A percentile compares a stretch with the other conserved stretches of the same genome.
These are phyloP conservation scores for Alopecurus myosuroides DNA, from an alignment of 176 grass and related monocot genomes.

Conservation along the genomic window DNA sequence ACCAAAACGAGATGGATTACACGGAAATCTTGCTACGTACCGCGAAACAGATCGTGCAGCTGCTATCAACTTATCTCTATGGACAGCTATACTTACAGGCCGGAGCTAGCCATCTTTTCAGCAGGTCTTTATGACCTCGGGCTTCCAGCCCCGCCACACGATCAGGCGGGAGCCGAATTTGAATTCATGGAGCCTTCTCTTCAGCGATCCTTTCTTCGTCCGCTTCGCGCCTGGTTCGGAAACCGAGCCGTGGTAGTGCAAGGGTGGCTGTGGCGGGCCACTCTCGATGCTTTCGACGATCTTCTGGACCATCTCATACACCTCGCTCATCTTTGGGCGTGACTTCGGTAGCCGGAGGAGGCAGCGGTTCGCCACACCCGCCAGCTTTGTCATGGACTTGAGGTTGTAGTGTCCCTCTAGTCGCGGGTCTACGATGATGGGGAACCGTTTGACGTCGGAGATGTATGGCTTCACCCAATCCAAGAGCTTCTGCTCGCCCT, in stretches of 20 bases:
- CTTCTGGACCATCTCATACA: conserved; percentile 69
- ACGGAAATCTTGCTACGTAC: no score
- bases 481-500: conserved; percentile 84
- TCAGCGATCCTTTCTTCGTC: conserved; percentile 47
- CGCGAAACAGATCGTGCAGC: no score
- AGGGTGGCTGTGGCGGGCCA: conserved; percentile 51
- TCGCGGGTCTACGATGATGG: conserved; percentile 69
- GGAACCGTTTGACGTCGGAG: conserved; percentile 52
- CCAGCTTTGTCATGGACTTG: conserved; percentile 64
- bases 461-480: conserved; percentile 98
- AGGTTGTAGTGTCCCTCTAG: conserved; percentile 66
- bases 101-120: conserved; percentile 9
- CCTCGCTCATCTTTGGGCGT: conserved; percentile 94
- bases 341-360: conserved; percentile 59
- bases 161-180: conserved; percentile 35
- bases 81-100: conserved; percentile 44
- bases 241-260: conserved; percentile 27
- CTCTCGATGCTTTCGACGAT: conserved; percentile 44
- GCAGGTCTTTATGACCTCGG: conserved; percentile 49
- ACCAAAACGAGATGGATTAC: background rate
- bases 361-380: conserved; percentile 75
- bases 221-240: conserved; percentile 13
- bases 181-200: conserved; percentile 46
- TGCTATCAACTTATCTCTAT: no score
- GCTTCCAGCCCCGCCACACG: conserved; percentile 64